A percentile compares a stretch with the other conserved stretches of the same genome.
Conservation (phyloP, 768 basidiomycete genomes). For the Tricholoma saponaceum region DNA sequence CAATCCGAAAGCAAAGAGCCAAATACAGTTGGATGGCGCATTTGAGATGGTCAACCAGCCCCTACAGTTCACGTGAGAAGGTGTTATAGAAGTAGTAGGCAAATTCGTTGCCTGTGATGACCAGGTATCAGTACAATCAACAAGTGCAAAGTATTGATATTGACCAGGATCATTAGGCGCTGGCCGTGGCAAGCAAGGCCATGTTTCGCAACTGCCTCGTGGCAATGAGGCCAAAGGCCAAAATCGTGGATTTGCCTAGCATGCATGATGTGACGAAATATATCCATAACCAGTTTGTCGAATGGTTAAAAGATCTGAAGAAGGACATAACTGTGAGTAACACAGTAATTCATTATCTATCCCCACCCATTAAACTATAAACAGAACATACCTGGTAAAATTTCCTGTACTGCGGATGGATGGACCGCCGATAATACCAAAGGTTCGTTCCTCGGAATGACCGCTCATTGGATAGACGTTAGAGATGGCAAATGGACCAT, state of each 20-base stretch:
- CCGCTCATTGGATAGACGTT: slow-evolving; percentile 20
- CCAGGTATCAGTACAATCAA: background rate
- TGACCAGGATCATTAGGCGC: background rate
- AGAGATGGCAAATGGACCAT: slow-evolving; percentile 19
- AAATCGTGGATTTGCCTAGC: background rate
- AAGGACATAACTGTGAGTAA: background rate
- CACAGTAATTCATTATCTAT: background rate
- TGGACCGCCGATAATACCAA: slow-evolving; percentile 18
- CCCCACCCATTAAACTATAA: too few relatives aligned
- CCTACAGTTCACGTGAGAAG: background rate
- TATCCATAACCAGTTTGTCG: background rate
- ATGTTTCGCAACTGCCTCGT: background rate
- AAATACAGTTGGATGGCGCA: slow-evolving; percentile 2
- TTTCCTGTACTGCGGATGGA: background rate
- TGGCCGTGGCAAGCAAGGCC: background rate
- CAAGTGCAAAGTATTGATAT: background rate
- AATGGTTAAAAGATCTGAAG: background rate
- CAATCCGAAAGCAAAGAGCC: background rate
- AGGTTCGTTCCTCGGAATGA: slow-evolving; percentile 11
- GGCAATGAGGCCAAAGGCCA: background rate
- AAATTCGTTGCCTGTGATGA: background rate
- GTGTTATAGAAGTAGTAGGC: background rate
- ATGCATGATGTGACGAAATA: background rate
- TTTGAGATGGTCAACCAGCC: background rate
- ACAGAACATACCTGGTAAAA: background rate